Evolutionary conservation across 2,329 filamentous ascomycete genomes (phyloP).

Genomic region (Diaporthe sp.): DNA sequence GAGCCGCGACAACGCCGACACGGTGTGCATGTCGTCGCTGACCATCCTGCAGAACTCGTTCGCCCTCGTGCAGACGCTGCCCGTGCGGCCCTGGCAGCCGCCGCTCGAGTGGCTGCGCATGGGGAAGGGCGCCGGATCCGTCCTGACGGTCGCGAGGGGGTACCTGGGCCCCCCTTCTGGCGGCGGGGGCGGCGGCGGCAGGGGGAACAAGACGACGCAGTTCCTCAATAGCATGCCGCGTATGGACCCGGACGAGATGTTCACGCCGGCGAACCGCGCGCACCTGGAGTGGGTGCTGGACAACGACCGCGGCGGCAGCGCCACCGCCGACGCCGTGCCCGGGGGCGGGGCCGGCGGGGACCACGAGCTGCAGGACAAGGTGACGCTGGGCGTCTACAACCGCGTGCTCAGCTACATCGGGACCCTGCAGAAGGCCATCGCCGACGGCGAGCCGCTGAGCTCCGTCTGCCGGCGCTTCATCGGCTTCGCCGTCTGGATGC

Average conservation of each 20-base stretch:
- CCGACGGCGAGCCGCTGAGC: slow-evolving; percentile 48
- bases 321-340: slow-evolving; percentile 42
- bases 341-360: slow-evolving; percentile 40
- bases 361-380: slow-evolving; percentile 50
- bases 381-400: slow-evolving; percentile 48
- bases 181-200: slow-evolving; percentile 31
- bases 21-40: slow-evolving; percentile 53
- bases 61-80: slow-evolving; percentile 55
- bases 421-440: slow-evolving; percentile 49
- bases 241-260: slow-evolving; percentile 51
- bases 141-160: slow-evolving; percentile 49
- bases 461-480: slow-evolving; percentile 53
- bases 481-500: slow-evolving; percentile 53
- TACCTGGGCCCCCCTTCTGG: slow-evolving; percentile 41
- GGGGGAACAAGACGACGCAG: slow-evolving; percentile 45
- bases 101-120: slow-evolving; percentile 55
- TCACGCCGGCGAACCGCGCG: slow-evolving; percentile 49
- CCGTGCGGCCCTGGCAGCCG: slow-evolving; percentile 54
- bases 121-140: slow-evolving; percentile 52
- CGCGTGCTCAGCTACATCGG: slow-evolving; percentile 53
- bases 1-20: slow-evolving; percentile 50
- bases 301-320: slow-evolving; percentile 43
- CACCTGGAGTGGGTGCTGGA: slow-evolving; percentile 53
- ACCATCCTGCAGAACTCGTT: slow-evolving; percentile 54
- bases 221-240: slow-evolving; percentile 49